Conservation (phyloP, 768 basidiomycete genomes). For the Boletus vermiculosoides region DNA sequence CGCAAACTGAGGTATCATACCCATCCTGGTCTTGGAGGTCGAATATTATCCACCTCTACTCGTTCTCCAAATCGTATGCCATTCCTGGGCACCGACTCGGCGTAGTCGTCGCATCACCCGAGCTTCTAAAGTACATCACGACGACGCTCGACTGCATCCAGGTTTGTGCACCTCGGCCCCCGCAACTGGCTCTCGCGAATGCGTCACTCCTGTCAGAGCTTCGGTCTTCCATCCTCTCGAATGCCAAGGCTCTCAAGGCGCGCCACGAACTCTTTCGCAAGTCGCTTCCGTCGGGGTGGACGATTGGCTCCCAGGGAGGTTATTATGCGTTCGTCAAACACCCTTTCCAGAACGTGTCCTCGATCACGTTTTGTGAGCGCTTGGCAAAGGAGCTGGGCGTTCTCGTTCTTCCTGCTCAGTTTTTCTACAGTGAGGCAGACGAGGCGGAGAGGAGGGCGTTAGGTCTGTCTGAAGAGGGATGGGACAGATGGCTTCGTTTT, state of each 20-base stretch:
- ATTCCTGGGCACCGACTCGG: slow-evolving; percentile 85
- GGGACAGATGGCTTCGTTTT: slow-evolving; percentile 70
- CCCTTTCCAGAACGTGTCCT: slow-evolving; percentile 49
- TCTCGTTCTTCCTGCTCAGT: slow-evolving; percentile 60
- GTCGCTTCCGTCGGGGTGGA: slow-evolving; percentile 54
- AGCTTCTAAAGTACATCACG: slow-evolving; percentile 45
- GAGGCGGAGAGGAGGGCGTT: slow-evolving; percentile 18
- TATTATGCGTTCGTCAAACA: slow-evolving; percentile 80
- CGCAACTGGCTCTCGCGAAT: slow-evolving; percentile 64
- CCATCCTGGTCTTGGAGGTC: slow-evolving; percentile 50
- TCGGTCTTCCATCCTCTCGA: slow-evolving; percentile 49
- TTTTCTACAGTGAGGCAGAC: slow-evolving; percentile 43
- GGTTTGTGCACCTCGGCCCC: slow-evolving; percentile 72
- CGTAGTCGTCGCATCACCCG: slow-evolving; percentile 59
- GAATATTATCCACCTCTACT: slow-evolving; percentile 68
- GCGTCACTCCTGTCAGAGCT: slow-evolving; percentile 51
- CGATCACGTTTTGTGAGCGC: slow-evolving; percentile 53
- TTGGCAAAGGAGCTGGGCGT: slow-evolving; percentile 66
- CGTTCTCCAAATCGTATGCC: slow-evolving; percentile 78
- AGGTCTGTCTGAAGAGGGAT: slow-evolving; percentile 35
- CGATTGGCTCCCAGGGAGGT: slow-evolving; percentile 61
- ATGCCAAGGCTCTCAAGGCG: slow-evolving; percentile 45
- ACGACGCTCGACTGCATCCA: slow-evolving; percentile 78
- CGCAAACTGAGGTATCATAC: background rate
- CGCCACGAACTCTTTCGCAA: slow-evolving; percentile 58